Conservation (phyloP, 1,139 yeast genomes). For the Arxiozyma heterogenica region DNA sequence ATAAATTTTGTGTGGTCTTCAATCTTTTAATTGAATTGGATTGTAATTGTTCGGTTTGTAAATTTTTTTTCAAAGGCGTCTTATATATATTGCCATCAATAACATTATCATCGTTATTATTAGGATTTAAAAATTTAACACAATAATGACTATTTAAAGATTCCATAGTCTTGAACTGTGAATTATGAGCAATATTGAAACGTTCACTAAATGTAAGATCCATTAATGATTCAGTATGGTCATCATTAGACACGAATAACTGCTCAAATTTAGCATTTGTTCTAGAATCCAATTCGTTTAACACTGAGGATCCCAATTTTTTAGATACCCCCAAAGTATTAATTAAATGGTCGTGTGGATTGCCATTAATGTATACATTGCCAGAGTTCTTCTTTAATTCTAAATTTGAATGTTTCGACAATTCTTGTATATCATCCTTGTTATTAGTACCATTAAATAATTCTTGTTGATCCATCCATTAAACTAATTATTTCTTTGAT, state of each 20-base stretch:
- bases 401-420: background rate
- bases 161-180: conserved; percentile 28
- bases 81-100: conserved; percentile 2
- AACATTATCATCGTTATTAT: conserved; percentile 8
- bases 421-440: background rate
- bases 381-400: background rate
- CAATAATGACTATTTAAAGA: conserved; percentile 30
- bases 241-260: conserved; percentile 12
- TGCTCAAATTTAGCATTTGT: conserved; percentile 19
- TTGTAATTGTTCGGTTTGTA: conserved; percentile 1
- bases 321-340: conserved; percentile 23
- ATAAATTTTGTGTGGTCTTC: conserved; percentile 1
- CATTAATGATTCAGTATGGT: background rate
- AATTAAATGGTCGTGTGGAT: conserved; percentile 6
- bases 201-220: conserved; percentile 1
- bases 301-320: conserved; percentile 28
- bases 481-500: background rate
- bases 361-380: background rate
- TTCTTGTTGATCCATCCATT: conserved; percentile 3
- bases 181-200: conserved; percentile 13
- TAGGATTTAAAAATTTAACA: conserved; percentile 9
- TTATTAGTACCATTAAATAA: background rate
- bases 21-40: conserved; percentile 7
- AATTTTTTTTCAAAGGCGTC: conserved; percentile 6
- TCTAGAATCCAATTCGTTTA: conserved; percentile 29